A percentile compares a stretch with the other conserved stretches of the same genome.
phyloP scores from a whole-genome alignment of 306 rosid species.

The Astragalus glycyphyllos region DNA sequence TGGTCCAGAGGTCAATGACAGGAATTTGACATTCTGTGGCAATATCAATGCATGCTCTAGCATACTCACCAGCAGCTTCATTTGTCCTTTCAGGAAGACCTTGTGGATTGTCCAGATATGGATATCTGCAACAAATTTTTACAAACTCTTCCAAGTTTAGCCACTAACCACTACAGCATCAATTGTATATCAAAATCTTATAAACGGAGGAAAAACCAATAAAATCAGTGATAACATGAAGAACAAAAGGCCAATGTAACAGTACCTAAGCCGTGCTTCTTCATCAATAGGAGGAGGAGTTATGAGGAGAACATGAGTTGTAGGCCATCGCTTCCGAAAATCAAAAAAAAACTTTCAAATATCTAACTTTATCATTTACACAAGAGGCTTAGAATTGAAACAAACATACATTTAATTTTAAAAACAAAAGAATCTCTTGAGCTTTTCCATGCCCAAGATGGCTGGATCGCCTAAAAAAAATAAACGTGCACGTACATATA shows the following conservation, averaged over 20 bases:
- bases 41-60: slow-evolving; percentile 65
- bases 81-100: slow-evolving; percentile 89
- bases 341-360: slow-evolving; percentile 31
- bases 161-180: background rate
- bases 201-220: background rate
- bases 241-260: slow-evolving; percentile 24
- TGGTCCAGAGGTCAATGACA: slow-evolving; percentile 69
- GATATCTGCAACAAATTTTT: slow-evolving; percentile 49
- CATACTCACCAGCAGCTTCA: slow-evolving; percentile 78
- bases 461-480: background rate
- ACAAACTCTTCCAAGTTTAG: background rate
- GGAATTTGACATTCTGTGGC: slow-evolving; percentile 67
- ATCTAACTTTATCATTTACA: slow-evolving; percentile 1
- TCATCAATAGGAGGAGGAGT: slow-evolving; percentile 94
- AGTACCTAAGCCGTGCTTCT: slow-evolving; percentile 71
- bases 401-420: background rate
- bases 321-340: slow-evolving; percentile 74
- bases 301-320: slow-evolving; percentile 65
- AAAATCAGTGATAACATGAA: slow-evolving; percentile 5
- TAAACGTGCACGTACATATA: background rate
- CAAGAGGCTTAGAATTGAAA: slow-evolving; percentile 21
- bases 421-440: background rate
- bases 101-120: slow-evolving; percentile 61
- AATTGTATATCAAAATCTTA: background rate
- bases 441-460: slow-evolving; percentile 1